These are phyloP conservation scores for Polychytrium aggregatum DNA, from an alignment of 192 early-diverging fungal species.

Conservation along the genomic window DNA sequence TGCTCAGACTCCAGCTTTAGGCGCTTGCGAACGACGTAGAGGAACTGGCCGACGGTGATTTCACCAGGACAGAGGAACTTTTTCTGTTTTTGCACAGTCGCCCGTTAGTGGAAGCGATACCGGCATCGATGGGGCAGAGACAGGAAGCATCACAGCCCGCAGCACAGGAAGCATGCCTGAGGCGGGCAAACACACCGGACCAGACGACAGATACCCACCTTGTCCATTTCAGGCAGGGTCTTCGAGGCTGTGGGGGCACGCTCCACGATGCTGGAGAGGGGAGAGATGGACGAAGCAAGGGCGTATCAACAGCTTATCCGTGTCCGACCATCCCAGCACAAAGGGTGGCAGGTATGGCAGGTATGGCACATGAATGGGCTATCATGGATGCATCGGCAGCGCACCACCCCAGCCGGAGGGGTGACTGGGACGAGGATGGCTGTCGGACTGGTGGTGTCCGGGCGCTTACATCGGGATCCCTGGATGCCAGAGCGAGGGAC, in stretches of 20 bases:
- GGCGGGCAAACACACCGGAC: background rate
- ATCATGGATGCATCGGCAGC: no score
- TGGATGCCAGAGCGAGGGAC: background rate
- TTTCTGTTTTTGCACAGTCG: background rate
- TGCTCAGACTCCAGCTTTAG: slow-evolving; percentile 52
- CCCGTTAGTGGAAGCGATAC: background rate
- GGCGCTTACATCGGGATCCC: slow-evolving; percentile 5
- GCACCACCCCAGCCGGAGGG: no score
- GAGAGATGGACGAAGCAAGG: background rate
- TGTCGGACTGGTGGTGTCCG: no score
- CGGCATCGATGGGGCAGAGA: no score
- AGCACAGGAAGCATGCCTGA: background rate
- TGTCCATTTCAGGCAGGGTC: background rate
- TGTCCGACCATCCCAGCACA: no score
- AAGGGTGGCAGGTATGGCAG: no score
- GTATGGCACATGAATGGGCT: no score
- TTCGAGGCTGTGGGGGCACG: background rate
- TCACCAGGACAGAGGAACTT: slow-evolving; percentile 6
- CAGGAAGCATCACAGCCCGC: no score
- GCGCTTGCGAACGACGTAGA: slow-evolving; percentile 10
- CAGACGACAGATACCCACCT: background rate
- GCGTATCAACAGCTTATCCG: background rate
- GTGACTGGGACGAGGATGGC: no score
- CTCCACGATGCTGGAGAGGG: slow-evolving; percentile 3
- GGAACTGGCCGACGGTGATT: slow-evolving; percentile 8